Conservation (phyloP, 495 filamentous ascomycete genomes). For the Lophiotrema nucula region DNA sequence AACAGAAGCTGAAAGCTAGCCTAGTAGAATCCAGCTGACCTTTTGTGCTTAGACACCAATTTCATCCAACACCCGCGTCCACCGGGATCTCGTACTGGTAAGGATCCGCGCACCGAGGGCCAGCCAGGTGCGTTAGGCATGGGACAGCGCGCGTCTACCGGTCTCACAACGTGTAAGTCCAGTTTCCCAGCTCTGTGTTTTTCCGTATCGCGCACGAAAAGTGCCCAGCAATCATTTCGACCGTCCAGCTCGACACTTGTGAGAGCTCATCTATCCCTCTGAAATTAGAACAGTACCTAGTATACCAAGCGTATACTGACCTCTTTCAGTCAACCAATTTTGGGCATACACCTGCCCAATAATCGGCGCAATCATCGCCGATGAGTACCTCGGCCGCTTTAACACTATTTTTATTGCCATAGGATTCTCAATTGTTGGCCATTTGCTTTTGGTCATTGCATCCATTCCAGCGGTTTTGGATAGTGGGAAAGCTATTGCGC, state of each 20-base stretch:
- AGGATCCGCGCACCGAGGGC: constrained; percentile 40
- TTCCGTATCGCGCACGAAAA: no score
- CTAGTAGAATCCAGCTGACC: background rate
- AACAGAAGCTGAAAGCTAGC: no score
- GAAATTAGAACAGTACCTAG: no score
- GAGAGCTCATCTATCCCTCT: no score
- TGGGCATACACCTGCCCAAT: constrained; percentile 74
- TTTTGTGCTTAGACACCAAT: constrained; percentile 45
- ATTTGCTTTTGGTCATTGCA: constrained; percentile 64
- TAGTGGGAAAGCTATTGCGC: constrained; percentile 53
- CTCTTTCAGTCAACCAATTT: constrained; percentile 60
- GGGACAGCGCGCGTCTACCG: constrained; percentile 67
- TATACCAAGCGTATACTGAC: background rate
- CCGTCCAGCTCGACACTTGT: no score
- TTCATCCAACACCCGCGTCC: constrained; percentile 72
- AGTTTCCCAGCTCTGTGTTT: background rate
- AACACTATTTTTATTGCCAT: constrained; percentile 64
- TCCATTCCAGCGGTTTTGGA: constrained; percentile 62
- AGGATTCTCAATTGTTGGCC: constrained; percentile 61
- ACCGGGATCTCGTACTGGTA: constrained; percentile 58
- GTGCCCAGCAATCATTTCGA: no score
- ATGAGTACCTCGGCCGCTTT: constrained; percentile 68
- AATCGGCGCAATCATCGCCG: constrained; percentile 67
- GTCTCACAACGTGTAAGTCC: constrained; percentile 52
- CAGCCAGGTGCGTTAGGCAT: constrained; percentile 66